Evolutionary conservation across 306 rosid genomes (phyloP).

Genomic region (Astragalus membranaceus): DNA sequence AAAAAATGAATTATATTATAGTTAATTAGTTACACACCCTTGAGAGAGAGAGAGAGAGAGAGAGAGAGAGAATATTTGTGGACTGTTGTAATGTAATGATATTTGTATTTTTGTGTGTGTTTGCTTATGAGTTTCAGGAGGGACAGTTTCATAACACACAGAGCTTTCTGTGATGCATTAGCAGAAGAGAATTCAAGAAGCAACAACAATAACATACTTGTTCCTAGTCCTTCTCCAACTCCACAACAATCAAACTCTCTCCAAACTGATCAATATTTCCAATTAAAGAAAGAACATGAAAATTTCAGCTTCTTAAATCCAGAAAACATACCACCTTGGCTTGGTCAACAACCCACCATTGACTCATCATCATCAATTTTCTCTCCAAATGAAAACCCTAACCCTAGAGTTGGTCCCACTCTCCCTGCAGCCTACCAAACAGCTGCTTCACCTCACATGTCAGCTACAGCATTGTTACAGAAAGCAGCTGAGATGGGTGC

Average conservation of each 20-base stretch:
- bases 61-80: constrained; percentile 25
- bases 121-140: constrained; percentile 49
- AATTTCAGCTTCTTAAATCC: constrained; percentile 28
- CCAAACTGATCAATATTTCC: constrained; percentile 33
- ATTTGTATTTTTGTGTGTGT: constrained; percentile 7
- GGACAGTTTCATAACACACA: constrained; percentile 96
- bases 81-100: constrained; percentile 21
- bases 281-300: constrained; percentile 45
- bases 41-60: neutral
- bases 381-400: constrained; percentile 45
- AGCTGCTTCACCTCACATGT: constrained; percentile 58
- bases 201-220: neutral
- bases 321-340: constrained; percentile 60
- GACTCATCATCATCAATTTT: neutral
- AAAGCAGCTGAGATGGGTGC: constrained; percentile 97
- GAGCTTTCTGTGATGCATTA: constrained; percentile 97
- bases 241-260: neutral
- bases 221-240: neutral
- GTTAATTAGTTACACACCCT: no score
- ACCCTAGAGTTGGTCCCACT: constrained; percentile 57
- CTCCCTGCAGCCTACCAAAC: constrained; percentile 32
- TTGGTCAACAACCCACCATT: constrained; percentile 19
- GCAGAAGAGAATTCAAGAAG: constrained; percentile 84
- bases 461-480: constrained; percentile 96
- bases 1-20: no score